phyloP scores from a whole-genome alignment of 108 stramenopile species.

The Nitzschia inconspicua region DNA sequence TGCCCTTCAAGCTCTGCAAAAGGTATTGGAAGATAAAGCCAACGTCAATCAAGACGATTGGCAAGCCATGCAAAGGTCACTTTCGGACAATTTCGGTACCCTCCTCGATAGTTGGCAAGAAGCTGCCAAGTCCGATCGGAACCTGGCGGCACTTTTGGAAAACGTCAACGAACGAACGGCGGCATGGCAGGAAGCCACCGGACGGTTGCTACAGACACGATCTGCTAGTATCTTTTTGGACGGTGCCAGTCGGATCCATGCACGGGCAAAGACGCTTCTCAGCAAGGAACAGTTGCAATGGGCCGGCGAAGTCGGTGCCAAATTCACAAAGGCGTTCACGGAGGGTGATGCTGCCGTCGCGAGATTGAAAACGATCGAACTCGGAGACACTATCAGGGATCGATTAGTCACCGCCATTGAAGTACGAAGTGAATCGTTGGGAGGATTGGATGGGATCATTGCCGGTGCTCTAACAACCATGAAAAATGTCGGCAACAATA shows the following conservation, averaged over 20 bases:
- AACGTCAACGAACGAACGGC: conserved; percentile 71
- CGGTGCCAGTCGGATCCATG: conserved; percentile 71
- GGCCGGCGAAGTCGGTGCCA: conserved; percentile 59
- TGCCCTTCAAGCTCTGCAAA: conserved; percentile 53
- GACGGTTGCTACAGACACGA: conserved; percentile 67
- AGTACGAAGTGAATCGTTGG: conserved; percentile 73
- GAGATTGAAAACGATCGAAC: conserved; percentile 79
- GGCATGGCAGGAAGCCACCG: conserved; percentile 81
- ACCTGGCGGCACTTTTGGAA: conserved; percentile 54
- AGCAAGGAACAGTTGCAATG: conserved; percentile 52
- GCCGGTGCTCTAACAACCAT: conserved; percentile 68
- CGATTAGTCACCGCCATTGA: conserved; percentile 83
- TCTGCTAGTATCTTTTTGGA: conserved; percentile 79
- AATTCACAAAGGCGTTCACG: conserved; percentile 76
- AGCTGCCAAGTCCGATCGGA: conserved; percentile 72
- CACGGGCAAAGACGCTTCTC: conserved; percentile 61
- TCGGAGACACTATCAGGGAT: conserved; percentile 74
- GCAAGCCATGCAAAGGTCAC: conserved; percentile 18
- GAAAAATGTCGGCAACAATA: not conserved
- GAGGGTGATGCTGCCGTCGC: conserved; percentile 89
- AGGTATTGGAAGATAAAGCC: conserved; percentile 34
- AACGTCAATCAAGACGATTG: conserved; percentile 23
- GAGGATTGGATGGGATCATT: conserved; percentile 90
- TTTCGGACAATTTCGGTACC: conserved; percentile 55
- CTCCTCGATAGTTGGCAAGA: conserved; percentile 67